Base-by-base conservation (phyloP, 1,284 basidiomycete species). In the Leccinum fallax region DNA sequence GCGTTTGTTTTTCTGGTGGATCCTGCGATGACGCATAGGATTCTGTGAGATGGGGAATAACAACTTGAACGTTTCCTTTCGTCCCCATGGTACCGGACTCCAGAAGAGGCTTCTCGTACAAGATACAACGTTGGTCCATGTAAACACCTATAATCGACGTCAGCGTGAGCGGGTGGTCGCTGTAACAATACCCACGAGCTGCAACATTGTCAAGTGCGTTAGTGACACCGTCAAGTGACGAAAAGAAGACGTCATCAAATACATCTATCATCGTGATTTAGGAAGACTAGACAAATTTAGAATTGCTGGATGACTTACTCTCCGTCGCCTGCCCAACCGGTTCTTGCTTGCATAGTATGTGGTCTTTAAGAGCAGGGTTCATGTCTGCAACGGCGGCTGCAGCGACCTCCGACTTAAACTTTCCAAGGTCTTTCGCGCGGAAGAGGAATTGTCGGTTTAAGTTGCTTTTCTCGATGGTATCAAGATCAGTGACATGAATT, bases 401-500 rank as follows among this genome's bases (percentile, higher is more conserved):
- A 53, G 97, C 97, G 52, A 96, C 94, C 76, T 98, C 97, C 11
- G 95, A 87, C 81, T 99, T 99, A 85, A 99, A 99, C 75, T 95
- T 92, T 62, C 98, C 97, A 9, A 99, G 81, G 74, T 99, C 98
- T 81, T 98, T 97, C 16, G 96, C 79, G 57, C 97, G 87, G 87
- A 99, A 99, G 70, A 99, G 82, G 87, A 99, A 99, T 76, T 99
- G 97, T 62, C 97, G 84, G 79, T 99, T 99, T 64, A 99, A 79
- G 77, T 99, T 99, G 71, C 92, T 95, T 87, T 99, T 99, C 81
- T 99, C 97, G 74, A 99, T 99, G 32, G 96, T 98, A 78, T 99
- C 97, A 73, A 99, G 80, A 77, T 99, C 97, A 15, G 97, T 99
- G 58, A 99, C 95, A 72, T 96, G 89, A 64, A 99, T 95, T 59